Evolutionary conservation across 169 alveolate species (phyloP).

Genomic region (Eimeria necatrix): DNA sequence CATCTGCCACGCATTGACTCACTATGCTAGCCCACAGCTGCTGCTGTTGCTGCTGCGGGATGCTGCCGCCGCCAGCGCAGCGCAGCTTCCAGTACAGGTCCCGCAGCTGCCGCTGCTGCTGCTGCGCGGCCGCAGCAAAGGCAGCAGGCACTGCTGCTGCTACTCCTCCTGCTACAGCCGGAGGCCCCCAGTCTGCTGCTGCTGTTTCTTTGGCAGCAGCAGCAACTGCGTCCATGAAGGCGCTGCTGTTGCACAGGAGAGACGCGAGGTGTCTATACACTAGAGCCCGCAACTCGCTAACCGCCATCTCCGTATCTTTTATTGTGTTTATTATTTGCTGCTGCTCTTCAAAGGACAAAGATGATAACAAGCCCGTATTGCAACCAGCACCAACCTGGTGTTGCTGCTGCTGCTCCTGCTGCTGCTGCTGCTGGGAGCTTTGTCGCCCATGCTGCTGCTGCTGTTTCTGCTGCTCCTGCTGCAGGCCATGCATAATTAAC

Average conservation of each 20-base stretch:
- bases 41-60: slow-evolving; percentile 11
- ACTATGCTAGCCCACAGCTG: background rate
- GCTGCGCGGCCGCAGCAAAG: slow-evolving; percentile 17
- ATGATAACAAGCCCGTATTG: background rate
- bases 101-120: slow-evolving; percentile 31
- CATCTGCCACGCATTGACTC: slow-evolving; percentile 10
- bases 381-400: background rate
- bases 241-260: slow-evolving; percentile 36
- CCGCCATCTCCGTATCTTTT: background rate
- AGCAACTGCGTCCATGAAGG: slow-evolving; percentile 38
- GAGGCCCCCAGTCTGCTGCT: background rate
- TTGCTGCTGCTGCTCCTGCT: background rate
- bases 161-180: background rate
- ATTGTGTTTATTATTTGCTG: background rate
- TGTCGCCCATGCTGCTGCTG: slow-evolving; percentile 20
- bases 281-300: slow-evolving; percentile 39
- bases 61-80: slow-evolving; percentile 73
- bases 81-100: slow-evolving; percentile 68
- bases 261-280: slow-evolving; percentile 28
- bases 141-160: background rate
- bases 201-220: slow-evolving; percentile 31
- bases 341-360: background rate
- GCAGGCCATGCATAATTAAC: background rate
- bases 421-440: background rate
- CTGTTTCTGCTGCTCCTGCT: background rate